These are phyloP conservation scores for Aureobasidium vineae DNA, from an alignment of 2,329 filamentous ascomycete species.

Conservation along the genomic window DNA sequence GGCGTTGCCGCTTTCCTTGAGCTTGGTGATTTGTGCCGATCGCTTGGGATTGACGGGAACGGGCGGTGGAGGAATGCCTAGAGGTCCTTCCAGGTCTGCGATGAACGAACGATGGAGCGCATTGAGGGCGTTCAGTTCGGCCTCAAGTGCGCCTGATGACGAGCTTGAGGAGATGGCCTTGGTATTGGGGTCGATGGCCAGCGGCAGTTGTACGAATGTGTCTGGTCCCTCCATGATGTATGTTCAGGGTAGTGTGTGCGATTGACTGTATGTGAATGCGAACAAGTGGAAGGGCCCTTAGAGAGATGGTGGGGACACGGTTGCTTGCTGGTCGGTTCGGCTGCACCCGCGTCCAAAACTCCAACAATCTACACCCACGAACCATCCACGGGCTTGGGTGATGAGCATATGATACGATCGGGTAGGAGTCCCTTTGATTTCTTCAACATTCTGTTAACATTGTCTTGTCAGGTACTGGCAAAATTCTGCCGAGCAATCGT, in stretches of 20 bases:
- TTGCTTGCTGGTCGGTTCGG: neutral
- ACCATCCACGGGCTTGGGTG: too few relatives aligned
- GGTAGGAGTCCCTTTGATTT: too few relatives aligned
- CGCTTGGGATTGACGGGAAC: conserved; percentile 92
- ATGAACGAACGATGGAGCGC: conserved; percentile 72
- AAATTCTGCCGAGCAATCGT: too few relatives aligned
- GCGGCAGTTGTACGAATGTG: conserved; percentile 77
- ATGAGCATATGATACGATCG: neutral
- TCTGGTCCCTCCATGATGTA: conserved; percentile 44
- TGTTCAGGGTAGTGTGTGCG: neutral
- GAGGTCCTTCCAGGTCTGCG: conserved; percentile 55
- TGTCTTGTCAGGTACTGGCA: too few relatives aligned
- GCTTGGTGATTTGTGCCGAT: conserved; percentile 80
- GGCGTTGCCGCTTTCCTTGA: conserved; percentile 81
- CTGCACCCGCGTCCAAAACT: too few relatives aligned
- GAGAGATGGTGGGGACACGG: neutral
- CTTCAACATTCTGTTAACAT: too few relatives aligned
- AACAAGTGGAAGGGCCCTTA: neutral
- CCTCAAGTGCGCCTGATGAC: conserved; percentile 39
- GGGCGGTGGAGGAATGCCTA: conserved; percentile 74
- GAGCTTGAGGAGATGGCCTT: conserved; percentile 64
- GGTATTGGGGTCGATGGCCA: conserved; percentile 76
- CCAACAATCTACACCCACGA: too few relatives aligned
- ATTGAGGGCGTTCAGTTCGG: conserved; percentile 69
- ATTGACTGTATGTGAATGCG: conserved; percentile 41